Evolutionary conservation across 2,329 filamentous ascomycete genomes (phyloP).

Genomic region (Emydomyces testavorans): DNA sequence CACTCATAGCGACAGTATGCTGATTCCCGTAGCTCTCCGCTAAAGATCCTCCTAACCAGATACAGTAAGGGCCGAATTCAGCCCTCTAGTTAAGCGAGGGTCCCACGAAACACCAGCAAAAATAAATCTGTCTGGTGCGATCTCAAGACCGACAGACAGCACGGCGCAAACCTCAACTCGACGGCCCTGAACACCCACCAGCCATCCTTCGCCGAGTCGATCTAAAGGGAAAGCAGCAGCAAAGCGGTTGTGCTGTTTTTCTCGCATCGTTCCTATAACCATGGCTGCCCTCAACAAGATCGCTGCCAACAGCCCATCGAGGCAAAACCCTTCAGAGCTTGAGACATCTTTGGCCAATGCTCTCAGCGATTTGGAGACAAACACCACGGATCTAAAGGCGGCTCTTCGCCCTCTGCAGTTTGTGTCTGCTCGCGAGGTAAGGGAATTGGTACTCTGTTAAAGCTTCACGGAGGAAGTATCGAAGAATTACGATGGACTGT

Average conservation of each 20-base stretch:
- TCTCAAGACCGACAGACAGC: constrained; percentile 4
- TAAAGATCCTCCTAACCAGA: background rate
- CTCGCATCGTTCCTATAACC: constrained; percentile 32
- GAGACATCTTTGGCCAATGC: constrained; percentile 94
- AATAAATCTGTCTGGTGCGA: constrained; percentile 8
- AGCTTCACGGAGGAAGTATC: background rate
- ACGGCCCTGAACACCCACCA: constrained; percentile 11
- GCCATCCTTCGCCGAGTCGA: constrained; percentile 10
- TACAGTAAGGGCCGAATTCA: constrained; percentile 5
- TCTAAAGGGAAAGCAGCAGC: constrained; percentile 15
- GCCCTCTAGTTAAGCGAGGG: constrained; percentile 18
- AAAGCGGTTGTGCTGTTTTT: constrained; percentile 13
- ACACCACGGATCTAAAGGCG: constrained; percentile 94
- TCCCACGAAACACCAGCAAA: constrained; percentile 13
- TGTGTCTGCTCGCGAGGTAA: constrained; percentile 98
- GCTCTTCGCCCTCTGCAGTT: constrained; percentile 96
- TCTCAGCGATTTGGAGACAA: constrained; percentile 98
- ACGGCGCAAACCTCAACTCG: constrained; percentile 10
- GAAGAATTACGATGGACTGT: background rate
- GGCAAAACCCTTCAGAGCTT: constrained; percentile 91
- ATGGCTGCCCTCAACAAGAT: constrained; percentile 94
- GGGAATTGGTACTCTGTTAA: constrained; percentile 26
- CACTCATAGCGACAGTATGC: background rate
- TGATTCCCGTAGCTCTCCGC: background rate
- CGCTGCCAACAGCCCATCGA: constrained; percentile 89